A percentile compares a stretch with the other conserved stretches of the same genome.
phyloP scores from a whole-genome alignment of 1,284 basidiomycete genomes.

The Inonotus hispidus region DNA sequence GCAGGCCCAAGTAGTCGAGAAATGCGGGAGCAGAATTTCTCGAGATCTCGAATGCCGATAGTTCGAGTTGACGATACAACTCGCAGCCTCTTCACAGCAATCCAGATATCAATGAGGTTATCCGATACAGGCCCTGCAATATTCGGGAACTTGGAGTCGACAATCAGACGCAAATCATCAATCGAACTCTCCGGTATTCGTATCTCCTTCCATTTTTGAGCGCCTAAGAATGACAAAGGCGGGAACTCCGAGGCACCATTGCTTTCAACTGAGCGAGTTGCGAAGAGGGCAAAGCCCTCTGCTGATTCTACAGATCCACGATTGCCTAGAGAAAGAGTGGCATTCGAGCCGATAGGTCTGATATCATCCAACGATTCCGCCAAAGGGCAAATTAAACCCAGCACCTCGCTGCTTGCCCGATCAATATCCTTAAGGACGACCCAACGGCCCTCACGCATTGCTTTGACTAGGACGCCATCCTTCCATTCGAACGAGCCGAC shows the following conservation, averaged over 20 bases:
- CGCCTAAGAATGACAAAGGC: slow-evolving; percentile 68
- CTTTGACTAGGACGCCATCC: slow-evolving; percentile 89
- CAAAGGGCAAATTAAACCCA: slow-evolving; percentile 80
- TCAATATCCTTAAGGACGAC: slow-evolving; percentile 94
- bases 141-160: slow-evolving; percentile 59
- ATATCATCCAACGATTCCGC: slow-evolving; percentile 73
- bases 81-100: slow-evolving; percentile 43
- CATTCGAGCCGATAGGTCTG: slow-evolving; percentile 74
- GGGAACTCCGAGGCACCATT: slow-evolving; percentile 42
- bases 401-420: slow-evolving; percentile 79
- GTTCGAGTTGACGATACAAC: slow-evolving; percentile 47
- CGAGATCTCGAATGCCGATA: slow-evolving; percentile 80
- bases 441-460: slow-evolving; percentile 91
- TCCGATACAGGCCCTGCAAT: slow-evolving; percentile 44
- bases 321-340: slow-evolving; percentile 64
- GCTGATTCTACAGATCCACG: slow-evolving; percentile 65
- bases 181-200: slow-evolving; percentile 52
- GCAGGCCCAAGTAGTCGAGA: slow-evolving; percentile 36
- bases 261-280: slow-evolving; percentile 61
- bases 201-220: slow-evolving; percentile 79
- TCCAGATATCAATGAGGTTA: slow-evolving; percentile 64
- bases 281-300: slow-evolving; percentile 76
- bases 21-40: slow-evolving; percentile 83
- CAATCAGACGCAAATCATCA: slow-evolving; percentile 66
- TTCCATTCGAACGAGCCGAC: slow-evolving; percentile 96